Evolutionary conservation across 1,284 basidiomycete species (phyloP), one percentile per base, ranked within the genome.

Genomic region (Rhodotorula sp.): DNA sequence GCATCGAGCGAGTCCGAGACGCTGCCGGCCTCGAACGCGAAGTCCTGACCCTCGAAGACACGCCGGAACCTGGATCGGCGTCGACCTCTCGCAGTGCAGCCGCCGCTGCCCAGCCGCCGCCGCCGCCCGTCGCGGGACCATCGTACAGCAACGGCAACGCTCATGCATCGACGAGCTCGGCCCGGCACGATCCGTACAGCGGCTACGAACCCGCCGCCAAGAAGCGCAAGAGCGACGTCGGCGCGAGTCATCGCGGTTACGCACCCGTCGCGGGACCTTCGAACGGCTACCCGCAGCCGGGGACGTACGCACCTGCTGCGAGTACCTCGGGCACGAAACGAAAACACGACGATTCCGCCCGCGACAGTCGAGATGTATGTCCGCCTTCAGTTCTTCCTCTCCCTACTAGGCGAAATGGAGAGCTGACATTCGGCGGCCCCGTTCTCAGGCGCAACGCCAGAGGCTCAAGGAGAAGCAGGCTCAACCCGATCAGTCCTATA

Each of bases 41-140:
- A n/a, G 71, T 76, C 47, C 47, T 76, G 31, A 76, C 75, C 63
- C 68, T 76, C 64, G 73, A 72, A 39, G 75, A 76, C 64, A 75
- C 75, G 5, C 75, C 74, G 15, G 72, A 74, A 29, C 72, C 74
- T 16, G 34, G 47, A 7, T 52, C 61, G 12, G 64, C 43, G 16
- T 58, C 65, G 7, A 48, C 56, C 16, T 56, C 54, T 3, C 23
- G 18, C 26, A 46, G 61, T n/a, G 56, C 39, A 43, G 39, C 39
- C 39, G 39, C 29, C n/a, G 54, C 29, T 23, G 52, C 54, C 16
- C 54, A 56, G 18, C 54, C 54, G 21, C 18, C 7, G 21, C 18
- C 7, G 8, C 39, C 29, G 51, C 48, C 54, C 12, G 65, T 29
- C 59, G 59, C 59, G 2, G 59, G 59, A 21, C 56, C 58, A 18